phyloP scores from a whole-genome alignment of 306 rosid genomes.

The Acacia crassicarpa region DNA sequence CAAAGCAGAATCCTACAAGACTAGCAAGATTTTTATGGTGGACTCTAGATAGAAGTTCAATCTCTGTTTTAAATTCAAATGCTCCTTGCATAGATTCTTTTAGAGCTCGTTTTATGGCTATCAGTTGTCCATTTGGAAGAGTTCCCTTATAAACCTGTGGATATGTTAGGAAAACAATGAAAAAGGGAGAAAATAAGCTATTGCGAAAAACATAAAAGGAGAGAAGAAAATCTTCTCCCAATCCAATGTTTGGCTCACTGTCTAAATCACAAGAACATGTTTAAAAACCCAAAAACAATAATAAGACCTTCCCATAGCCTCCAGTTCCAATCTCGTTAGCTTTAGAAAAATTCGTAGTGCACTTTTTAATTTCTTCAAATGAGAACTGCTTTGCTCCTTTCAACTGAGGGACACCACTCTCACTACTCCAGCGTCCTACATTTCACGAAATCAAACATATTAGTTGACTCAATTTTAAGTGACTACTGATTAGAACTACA shows the following conservation, averaged over 20 bases:
- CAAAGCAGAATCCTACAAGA: conserved; percentile 69
- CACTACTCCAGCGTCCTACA: conserved; percentile 40
- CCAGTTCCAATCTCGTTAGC: conserved; percentile 59
- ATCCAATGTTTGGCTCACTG: neutral
- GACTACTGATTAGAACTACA: conserved; percentile 6
- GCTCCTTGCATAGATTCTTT: conserved; percentile 59
- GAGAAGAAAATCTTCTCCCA: neutral
- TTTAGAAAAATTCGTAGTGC: conserved; percentile 50
- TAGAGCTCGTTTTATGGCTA: conserved; percentile 62
- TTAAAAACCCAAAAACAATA: neutral
- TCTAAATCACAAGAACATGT: neutral
- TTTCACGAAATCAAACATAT: conserved; percentile 31
- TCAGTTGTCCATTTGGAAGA: conserved; percentile 52
- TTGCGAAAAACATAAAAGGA: neutral
- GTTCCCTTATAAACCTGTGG: conserved; percentile 58
- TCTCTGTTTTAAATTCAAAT: conserved; percentile 59
- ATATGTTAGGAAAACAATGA: neutral
- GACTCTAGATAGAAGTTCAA: conserved; percentile 74
- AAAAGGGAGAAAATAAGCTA: neutral
- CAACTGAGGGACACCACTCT: conserved; percentile 44
- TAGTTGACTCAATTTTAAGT: conserved; percentile 10
- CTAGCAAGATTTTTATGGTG: conserved; percentile 69
- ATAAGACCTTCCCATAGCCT: conserved; percentile 62
- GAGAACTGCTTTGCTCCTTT: conserved; percentile 59
- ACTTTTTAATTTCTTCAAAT: conserved; percentile 55